A percentile compares a stretch with the other conserved stretches of the same genome.
Evolutionary conservation across 352 stramenopile genomes (phyloP).

Genomic region (Phytophthora foliorum): DNA sequence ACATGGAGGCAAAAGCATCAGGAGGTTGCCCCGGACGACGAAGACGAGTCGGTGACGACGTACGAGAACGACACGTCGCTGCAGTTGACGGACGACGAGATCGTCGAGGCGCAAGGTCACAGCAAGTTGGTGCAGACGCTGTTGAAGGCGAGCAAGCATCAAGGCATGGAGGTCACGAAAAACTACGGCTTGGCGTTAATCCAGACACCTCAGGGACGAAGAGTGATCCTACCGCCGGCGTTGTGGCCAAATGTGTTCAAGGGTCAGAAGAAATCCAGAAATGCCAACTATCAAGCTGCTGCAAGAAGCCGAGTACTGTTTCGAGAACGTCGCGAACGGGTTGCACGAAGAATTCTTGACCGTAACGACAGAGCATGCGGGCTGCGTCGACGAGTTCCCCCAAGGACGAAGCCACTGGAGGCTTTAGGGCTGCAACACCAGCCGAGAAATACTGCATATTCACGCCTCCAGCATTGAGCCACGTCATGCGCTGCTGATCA

Average conservation of each 20-base stretch:
- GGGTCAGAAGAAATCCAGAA: conserved; percentile 11
- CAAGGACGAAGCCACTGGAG: conserved; percentile 4
- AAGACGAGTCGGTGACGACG: too few relatives aligned
- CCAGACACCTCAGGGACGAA: background rate
- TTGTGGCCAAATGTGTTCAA: background rate
- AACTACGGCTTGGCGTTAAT: background rate
- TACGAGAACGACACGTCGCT: background rate
- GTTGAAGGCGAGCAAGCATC: background rate
- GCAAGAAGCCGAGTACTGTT: conserved; percentile 18
- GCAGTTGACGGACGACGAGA: background rate
- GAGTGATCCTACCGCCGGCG: background rate
- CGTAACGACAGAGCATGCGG: conserved; percentile 16
- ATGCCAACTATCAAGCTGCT: conserved; percentile 25
- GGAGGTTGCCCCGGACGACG: too few relatives aligned
- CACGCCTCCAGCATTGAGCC: background rate
- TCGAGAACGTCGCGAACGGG: conserved; percentile 18
- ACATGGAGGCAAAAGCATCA: too few relatives aligned
- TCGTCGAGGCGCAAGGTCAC: background rate
- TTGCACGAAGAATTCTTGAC: conserved; percentile 15
- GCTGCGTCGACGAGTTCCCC: conserved; percentile 11
- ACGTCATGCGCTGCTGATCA: conserved; percentile 3
- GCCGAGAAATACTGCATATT: conserved; percentile 15
- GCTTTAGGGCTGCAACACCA: background rate
- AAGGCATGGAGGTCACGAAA: background rate
- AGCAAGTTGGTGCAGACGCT: background rate